Base-by-base conservation (phyloP, 768 basidiomycete species). In the Peribolospora kevripleyi region DNA sequence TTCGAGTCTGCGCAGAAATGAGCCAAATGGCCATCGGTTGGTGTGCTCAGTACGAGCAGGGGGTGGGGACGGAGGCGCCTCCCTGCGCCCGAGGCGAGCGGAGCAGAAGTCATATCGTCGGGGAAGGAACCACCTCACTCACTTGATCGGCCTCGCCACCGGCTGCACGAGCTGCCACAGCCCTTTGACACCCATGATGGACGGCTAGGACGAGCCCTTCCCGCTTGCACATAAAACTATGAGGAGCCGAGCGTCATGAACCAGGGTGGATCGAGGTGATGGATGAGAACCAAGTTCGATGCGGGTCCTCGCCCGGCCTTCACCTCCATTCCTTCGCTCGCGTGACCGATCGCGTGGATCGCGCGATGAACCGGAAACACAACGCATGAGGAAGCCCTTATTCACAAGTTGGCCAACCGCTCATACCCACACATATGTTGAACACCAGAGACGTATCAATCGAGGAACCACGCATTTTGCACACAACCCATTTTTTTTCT, bases 91-190 rank as follows among this genome's bases (percentile, higher is more conserved):
- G 39, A 8, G 48, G 7, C 9, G 42, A 25, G 25, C 40, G 14
- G 50, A 11, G 46, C 9, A 53, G 10, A 50, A 42, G 36, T 42
- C 8, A 40, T 25, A 25, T 25, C 25, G 25, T 25, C 25, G 25
- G 25, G 25, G 25, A 25, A 37, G 4, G 36, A 42, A 39, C 48
- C 11, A 41, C 37, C 41, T 45, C 11, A 71, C 78, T 63, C 65
- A 91, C 90, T 84, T 75, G 61, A 95, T 81, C 48, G 91, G 91
- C 55, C 91, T 76, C 40, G 87, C 88, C 45, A 91, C 86, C n/a
- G 91, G 91, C 9, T 76, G 75, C 55, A 98, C 70, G 9, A 98
- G 77, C 58, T 74, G 81, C 91, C 91, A 98, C 61, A 98, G 71
- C 40, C 85, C 86, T 68, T 95, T 90, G 52, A 97, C 90, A 77